A percentile compares a stretch with the other conserved stretches of the same genome.
These are phyloP conservation scores for Artemisia tridentata DNA, from an alignment of 129 eudicot species.

Conservation along the genomic window DNA sequence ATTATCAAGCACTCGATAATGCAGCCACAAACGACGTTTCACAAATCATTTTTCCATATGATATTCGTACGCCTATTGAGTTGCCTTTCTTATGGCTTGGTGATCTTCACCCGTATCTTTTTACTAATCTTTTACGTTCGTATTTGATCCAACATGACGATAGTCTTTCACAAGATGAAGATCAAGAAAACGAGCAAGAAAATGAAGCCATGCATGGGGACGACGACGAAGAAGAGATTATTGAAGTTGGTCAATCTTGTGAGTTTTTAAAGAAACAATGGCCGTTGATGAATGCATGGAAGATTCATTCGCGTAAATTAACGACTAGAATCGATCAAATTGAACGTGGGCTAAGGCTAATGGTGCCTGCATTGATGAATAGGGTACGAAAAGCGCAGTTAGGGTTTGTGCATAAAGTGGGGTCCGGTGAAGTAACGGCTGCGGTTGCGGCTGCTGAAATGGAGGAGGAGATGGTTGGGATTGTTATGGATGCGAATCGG, in stretches of 20 bases:
- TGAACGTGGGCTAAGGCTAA: conserved; percentile 81
- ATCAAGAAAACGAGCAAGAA: conserved; percentile 22
- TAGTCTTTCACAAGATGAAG: neutral
- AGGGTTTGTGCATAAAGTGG: conserved; percentile 43
- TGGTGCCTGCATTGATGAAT: conserved; percentile 73
- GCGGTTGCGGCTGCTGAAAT: conserved; percentile 46
- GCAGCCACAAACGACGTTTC: conserved; percentile 74
- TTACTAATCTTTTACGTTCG: conserved; percentile 73
- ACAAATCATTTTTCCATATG: conserved; percentile 55
- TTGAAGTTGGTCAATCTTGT: conserved; percentile 31
- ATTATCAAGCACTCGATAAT: conserved; percentile 71
- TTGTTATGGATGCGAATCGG: conserved; percentile 85
- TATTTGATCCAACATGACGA: conserved; percentile 44
- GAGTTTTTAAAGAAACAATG: conserved; percentile 45
- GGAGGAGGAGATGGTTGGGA: conserved; percentile 74
- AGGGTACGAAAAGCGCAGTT: conserved; percentile 57
- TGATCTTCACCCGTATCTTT: conserved; percentile 87
- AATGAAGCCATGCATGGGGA: conserved; percentile 7
- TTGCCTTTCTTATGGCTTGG: conserved; percentile 89
- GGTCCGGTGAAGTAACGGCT: conserved; percentile 33
- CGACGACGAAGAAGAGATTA: conserved; percentile 23
- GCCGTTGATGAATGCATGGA: conserved; percentile 59
- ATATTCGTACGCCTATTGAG: conserved; percentile 67
- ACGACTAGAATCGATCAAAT: conserved; percentile 57
- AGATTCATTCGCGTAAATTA: conserved; percentile 38